phyloP scores from a whole-genome alignment of 2,329 filamentous ascomycete genomes.

The Pyricularia pennisetigena region DNA sequence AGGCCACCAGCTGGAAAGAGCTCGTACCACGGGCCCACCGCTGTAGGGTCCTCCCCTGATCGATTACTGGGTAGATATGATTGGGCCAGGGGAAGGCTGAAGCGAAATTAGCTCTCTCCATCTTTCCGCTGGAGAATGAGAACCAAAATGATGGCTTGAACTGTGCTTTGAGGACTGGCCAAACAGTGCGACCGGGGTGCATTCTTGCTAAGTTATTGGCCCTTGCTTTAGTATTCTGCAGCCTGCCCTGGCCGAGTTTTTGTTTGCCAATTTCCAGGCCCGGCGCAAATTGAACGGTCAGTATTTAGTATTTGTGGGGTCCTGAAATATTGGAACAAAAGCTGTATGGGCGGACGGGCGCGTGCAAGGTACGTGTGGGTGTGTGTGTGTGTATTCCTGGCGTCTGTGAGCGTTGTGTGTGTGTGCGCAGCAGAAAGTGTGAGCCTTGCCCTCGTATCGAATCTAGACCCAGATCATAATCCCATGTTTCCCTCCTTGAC shows the following conservation, averaged over 20 bases:
- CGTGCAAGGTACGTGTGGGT: neutral
- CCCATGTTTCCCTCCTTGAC: neutral
- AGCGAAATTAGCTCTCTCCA: neutral
- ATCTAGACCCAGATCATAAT: neutral
- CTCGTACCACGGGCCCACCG: neutral
- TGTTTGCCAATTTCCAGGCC: neutral
- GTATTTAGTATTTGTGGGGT: neutral
- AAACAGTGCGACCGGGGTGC: neutral
- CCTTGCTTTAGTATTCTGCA: neutral
- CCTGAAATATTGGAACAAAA: neutral
- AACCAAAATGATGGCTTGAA: neutral
- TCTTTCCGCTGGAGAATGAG: neutral
- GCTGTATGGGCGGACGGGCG: neutral
- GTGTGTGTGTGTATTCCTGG: neutral
- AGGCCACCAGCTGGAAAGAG: neutral
- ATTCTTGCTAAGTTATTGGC: neutral
- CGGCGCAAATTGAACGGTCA: neutral
- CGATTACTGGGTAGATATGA: too few relatives aligned
- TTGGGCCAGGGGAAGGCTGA: neutral
- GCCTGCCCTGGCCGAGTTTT: neutral
- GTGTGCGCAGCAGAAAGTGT: neutral
- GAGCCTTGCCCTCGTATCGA: neutral
- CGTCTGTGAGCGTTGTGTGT: neutral
- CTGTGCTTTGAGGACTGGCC: neutral
- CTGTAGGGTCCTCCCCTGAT: neutral